Conservation (phyloP, 371 early-diverging fungal species). For the Thermomucor indicae-seudaticae region DNA sequence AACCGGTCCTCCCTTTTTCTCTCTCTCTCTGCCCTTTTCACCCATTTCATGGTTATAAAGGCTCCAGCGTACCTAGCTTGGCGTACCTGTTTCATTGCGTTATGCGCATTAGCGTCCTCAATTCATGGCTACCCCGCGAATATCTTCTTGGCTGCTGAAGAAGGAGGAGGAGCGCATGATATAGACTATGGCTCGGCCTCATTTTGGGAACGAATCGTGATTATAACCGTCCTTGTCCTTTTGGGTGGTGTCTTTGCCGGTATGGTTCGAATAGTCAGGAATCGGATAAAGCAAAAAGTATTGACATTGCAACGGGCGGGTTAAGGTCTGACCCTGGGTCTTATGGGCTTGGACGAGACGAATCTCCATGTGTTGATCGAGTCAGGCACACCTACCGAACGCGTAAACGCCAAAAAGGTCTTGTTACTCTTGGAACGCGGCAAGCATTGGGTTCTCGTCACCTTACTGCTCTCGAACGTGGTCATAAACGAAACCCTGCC, state of each 20-base stretch:
- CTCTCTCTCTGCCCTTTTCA: neutral
- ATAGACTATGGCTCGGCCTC: constrained; percentile 3
- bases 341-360: constrained; percentile 76
- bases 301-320: no score
- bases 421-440: constrained; percentile 65
- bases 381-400: constrained; percentile 66
- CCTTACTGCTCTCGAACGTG: constrained; percentile 87
- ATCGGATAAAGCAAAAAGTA: neutral
- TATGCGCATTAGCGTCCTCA: constrained; percentile 4
- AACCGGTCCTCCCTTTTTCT: neutral
- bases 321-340: constrained; percentile 78
- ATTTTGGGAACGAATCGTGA: constrained; percentile 14
- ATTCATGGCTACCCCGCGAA: constrained; percentile 14
- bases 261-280: no score
- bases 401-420: constrained; percentile 64
- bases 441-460: constrained; percentile 85
- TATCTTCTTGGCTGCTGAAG: constrained; percentile 7
- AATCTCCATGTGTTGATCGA: constrained; percentile 66
- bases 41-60: constrained; percentile 2
- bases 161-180: neutral
- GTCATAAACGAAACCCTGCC: constrained; percentile 95
- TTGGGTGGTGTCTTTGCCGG: constrained; percentile 64
- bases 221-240: constrained; percentile 45
- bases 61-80: constrained; percentile 5
- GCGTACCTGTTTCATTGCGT: constrained; percentile 6